These are phyloP conservation scores for Vigna hirtella DNA, from an alignment of 306 rosid genomes.

Conservation along the genomic window DNA sequence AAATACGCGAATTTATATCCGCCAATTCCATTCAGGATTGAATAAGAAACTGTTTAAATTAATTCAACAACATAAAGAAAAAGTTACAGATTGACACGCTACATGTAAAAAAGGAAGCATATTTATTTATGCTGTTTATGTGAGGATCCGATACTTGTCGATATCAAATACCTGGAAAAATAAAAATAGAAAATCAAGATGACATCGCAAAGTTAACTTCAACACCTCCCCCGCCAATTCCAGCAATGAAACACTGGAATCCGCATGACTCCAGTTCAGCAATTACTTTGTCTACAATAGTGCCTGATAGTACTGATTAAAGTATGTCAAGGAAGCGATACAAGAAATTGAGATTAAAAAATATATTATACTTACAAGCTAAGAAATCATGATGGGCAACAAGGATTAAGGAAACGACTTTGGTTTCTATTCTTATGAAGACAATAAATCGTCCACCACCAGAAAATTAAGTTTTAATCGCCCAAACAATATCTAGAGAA, in stretches of 20 bases:
- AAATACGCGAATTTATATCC: slow-evolving; percentile 1
- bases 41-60: not conserved
- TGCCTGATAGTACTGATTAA: slow-evolving; percentile 80
- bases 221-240: slow-evolving; percentile 81
- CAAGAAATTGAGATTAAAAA: slow-evolving; percentile 21
- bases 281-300: slow-evolving; percentile 71
- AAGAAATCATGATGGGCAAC: not conserved
- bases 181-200: slow-evolving; percentile 52
- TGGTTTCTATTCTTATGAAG: not conserved
- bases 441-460: slow-evolving; percentile 16
- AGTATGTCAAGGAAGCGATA: slow-evolving; percentile 57
- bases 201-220: slow-evolving; percentile 66
- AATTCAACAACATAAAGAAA: not conserved
- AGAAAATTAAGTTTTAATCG: not conserved
- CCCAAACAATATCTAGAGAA: not conserved
- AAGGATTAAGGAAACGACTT: not conserved
- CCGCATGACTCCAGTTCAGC: slow-evolving; percentile 86
- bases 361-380: slow-evolving; percentile 8
- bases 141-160: slow-evolving; percentile 37
- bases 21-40: slow-evolving; percentile 6
- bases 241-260: slow-evolving; percentile 82
- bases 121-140: slow-evolving; percentile 44
- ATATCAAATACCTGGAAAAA: slow-evolving; percentile 28
- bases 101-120: slow-evolving; percentile 32
- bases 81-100: slow-evolving; percentile 23